phyloP scores from a whole-genome alignment of 371 early-diverging fungal species.

The Entomophthora muscae region DNA sequence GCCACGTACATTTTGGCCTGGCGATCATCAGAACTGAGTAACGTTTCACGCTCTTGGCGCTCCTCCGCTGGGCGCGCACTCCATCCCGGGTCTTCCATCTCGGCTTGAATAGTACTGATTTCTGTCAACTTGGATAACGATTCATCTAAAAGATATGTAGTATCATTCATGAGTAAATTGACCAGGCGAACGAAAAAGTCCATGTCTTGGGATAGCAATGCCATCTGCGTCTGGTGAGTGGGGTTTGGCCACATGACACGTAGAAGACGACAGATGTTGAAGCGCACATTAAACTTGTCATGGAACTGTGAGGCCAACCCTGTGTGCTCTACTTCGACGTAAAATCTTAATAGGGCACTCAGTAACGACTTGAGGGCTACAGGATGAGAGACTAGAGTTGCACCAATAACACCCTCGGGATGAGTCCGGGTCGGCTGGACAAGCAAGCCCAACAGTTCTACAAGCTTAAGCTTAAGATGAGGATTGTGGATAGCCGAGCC shows the following conservation, averaged over 20 bases:
- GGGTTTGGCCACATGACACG: constrained; percentile 69
- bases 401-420: constrained; percentile 29
- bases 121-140: constrained; percentile 68
- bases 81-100: constrained; percentile 35
- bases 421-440: constrained; percentile 24
- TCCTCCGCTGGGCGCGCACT: constrained; percentile 18
- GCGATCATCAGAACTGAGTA: constrained; percentile 50
- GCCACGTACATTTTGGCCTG: constrained; percentile 75
- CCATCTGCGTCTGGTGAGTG: constrained; percentile 31
- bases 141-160: constrained; percentile 88
- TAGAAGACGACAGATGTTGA: constrained; percentile 86
- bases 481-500: constrained; percentile 78
- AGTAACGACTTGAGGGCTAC: constrained; percentile 54
- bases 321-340: constrained; percentile 87
- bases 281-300: constrained; percentile 94
- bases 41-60: constrained; percentile 44
- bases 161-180: constrained; percentile 89
- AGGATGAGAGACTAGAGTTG: constrained; percentile 57
- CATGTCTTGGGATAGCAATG: constrained; percentile 33
- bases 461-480: constrained; percentile 79
- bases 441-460: constrained; percentile 70
- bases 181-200: constrained; percentile 77
- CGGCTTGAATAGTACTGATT: constrained; percentile 62
- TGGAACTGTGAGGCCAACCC: constrained; percentile 86
- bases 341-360: constrained; percentile 67